Conservation (phyloP, 495 filamentous ascomycete species). For the Pyronema domesticum region DNA sequence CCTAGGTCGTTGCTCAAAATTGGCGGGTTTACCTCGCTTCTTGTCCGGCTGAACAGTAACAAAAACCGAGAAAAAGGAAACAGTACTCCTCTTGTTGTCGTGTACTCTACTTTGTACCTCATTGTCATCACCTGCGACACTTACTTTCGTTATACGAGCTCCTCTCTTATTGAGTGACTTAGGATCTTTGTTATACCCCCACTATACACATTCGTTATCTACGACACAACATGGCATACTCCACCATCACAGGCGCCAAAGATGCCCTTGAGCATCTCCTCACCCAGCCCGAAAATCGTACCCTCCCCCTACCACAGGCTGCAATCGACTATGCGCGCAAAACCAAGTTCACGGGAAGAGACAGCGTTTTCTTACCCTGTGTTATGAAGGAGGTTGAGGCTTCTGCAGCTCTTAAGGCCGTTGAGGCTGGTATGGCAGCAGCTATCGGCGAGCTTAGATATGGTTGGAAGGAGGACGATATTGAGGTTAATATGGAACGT, state of each 20-base stretch:
- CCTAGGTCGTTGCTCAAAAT: no score
- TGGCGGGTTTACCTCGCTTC: no score
- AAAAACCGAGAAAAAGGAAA: no score
- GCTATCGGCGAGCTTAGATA: constrained; percentile 43
- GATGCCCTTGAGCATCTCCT: not conserved
- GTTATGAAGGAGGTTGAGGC: constrained; percentile 57
- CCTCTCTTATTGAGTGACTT: no score
- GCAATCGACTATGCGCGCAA: constrained; percentile 3
- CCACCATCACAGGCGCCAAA: constrained; percentile 4
- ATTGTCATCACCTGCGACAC: no score
- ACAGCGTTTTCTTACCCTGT: constrained; percentile 35
- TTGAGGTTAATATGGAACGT: constrained; percentile 44
- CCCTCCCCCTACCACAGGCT: not conserved
- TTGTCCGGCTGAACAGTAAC: no score
- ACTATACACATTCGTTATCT: no score
- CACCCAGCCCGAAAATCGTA: not conserved
- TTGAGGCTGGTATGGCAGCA: constrained; percentile 50
- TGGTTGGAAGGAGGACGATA: constrained; percentile 27
- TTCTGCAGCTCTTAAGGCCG: constrained; percentile 46
- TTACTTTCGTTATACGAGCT: no score
- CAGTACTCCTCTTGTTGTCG: no score
- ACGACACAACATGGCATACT: constrained; percentile 2
- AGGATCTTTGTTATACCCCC: no score
- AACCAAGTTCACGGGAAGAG: constrained; percentile 7
- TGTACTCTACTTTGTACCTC: no score